Evolutionary conservation across 306 rosid genomes (phyloP).

Genomic region (Vigna radiata): DNA sequence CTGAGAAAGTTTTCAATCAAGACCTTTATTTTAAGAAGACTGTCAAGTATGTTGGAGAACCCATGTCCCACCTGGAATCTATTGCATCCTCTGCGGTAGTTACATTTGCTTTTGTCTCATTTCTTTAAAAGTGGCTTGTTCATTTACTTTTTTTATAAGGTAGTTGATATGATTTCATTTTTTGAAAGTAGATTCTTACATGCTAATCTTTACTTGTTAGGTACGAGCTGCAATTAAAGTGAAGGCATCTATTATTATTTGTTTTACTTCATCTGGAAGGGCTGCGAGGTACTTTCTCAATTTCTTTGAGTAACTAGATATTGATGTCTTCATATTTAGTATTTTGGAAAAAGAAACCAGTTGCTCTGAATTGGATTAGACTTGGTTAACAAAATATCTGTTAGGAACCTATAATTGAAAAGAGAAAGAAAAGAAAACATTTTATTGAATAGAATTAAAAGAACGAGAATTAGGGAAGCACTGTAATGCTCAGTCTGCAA

Average conservation of each 20-base stretch:
- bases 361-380: neutral
- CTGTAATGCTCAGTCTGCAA: too few species aligned
- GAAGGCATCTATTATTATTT: slow-evolving; percentile 92
- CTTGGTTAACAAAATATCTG: slow-evolving; percentile 11
- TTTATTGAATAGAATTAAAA: too few species aligned
- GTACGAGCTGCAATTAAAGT: slow-evolving; percentile 99
- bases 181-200: slow-evolving; percentile 29
- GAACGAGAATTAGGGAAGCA: too few species aligned
- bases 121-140: slow-evolving; percentile 1
- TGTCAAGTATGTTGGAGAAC: slow-evolving; percentile 94
- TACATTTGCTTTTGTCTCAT: slow-evolving; percentile 3
- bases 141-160: slow-evolving; percentile 15
- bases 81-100: slow-evolving; percentile 98
- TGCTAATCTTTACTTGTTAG: slow-evolving; percentile 53
- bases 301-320: neutral
- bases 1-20: slow-evolving; percentile 99
- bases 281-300: slow-evolving; percentile 80
- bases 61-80: slow-evolving; percentile 98
- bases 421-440: too few species aligned
- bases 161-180: slow-evolving; percentile 14
- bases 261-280: slow-evolving; percentile 98
- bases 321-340: slow-evolving; percentile 5
- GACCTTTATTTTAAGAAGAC: slow-evolving; percentile 92
- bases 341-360: slow-evolving; percentile 24
- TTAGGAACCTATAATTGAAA: too few species aligned